phyloP scores from a whole-genome alignment of 2,329 filamentous ascomycete genomes.

The Arthrobotrys sinensis region DNA sequence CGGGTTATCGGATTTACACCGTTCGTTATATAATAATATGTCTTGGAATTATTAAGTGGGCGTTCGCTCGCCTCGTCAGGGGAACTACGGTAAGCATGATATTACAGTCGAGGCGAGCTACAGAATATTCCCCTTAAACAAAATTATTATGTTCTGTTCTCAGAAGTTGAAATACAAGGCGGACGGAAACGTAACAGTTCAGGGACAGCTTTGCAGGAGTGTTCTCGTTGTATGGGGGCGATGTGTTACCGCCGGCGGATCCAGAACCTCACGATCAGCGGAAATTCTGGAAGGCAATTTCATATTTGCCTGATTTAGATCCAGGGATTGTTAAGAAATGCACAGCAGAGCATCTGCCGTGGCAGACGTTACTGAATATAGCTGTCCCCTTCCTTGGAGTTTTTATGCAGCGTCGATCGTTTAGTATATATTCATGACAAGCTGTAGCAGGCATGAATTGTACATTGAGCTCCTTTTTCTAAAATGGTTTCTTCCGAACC shows the following conservation, averaged over 20 bases:
- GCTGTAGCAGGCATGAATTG: not conserved
- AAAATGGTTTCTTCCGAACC: slow-evolving; percentile 8
- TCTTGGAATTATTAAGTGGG: slow-evolving; percentile 12
- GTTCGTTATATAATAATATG: slow-evolving; percentile 14
- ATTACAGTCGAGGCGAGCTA: slow-evolving; percentile 5
- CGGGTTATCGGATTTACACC: slow-evolving; percentile 15
- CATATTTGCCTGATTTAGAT: slow-evolving; percentile 19
- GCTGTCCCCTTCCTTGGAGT: slow-evolving; percentile 4
- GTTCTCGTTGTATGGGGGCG: not conserved
- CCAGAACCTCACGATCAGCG: slow-evolving; percentile 26
- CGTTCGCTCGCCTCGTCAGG: slow-evolving; percentile 23
- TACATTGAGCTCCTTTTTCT: slow-evolving; percentile 7
- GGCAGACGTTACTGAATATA: slow-evolving; percentile 31
- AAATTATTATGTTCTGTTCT: not conserved
- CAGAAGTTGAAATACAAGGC: slow-evolving; percentile 25
- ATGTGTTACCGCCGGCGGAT: slow-evolving; percentile 7
- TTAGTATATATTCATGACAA: not conserved
- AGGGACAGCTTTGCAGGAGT: slow-evolving; percentile 6
- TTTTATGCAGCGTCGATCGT: slow-evolving; percentile 37
- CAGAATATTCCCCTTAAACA: not conserved
- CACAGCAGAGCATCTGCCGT: slow-evolving; percentile 4
- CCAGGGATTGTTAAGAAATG: slow-evolving; percentile 10
- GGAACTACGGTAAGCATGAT: slow-evolving; percentile 2
- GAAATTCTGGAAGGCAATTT: slow-evolving; percentile 15
- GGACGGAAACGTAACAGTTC: slow-evolving; percentile 1